Evolutionary conservation across 768 basidiomycete genomes (phyloP).

Genomic region (Suillus ampliporus): DNA sequence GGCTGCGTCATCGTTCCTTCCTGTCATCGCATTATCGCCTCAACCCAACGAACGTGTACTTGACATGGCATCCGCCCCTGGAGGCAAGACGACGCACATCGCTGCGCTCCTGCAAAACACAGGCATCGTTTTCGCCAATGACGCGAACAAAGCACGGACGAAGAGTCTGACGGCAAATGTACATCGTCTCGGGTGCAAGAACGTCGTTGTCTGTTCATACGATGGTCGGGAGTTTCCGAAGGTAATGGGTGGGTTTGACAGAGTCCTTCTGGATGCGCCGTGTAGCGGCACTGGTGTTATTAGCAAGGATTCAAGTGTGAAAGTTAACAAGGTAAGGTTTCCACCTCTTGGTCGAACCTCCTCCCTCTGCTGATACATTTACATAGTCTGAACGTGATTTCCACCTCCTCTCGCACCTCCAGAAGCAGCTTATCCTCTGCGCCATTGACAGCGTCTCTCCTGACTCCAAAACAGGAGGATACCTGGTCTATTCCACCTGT

Average conservation of each 20-base stretch:
- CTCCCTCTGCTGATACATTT: constrained; percentile 12
- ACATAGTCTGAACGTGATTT: constrained; percentile 92
- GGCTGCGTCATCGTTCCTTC: constrained; percentile 98
- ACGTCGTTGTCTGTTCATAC: constrained; percentile 95
- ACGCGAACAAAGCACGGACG: constrained; percentile 91
- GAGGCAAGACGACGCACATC: constrained; percentile 98
- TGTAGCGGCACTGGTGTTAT: constrained; percentile 99
- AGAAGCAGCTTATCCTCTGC: constrained; percentile 97
- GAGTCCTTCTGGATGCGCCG: constrained; percentile 96
- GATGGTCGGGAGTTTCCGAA: constrained; percentile 98
- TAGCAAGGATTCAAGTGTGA: constrained; percentile 96
- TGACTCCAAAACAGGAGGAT: constrained; percentile 90
- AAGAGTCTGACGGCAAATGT: constrained; percentile 97
- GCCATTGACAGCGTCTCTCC: constrained; percentile 96
- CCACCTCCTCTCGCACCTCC: constrained; percentile 92
- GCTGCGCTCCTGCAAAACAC: constrained; percentile 97
- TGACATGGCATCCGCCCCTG: constrained; percentile 99
- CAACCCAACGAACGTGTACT: constrained; percentile 93
- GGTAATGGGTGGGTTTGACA: constrained; percentile 98
- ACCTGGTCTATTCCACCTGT: constrained; percentile 97
- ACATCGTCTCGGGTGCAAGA: constrained; percentile 97
- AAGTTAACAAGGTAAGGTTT: constrained; percentile 89
- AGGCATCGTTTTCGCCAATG: constrained; percentile 97
- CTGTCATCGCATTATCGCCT: constrained; percentile 93
- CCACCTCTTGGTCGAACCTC: constrained; percentile 8